Conservation (phyloP, 1,284 basidiomycete genomes). For the Cutaneotrichosporon sp. region DNA sequence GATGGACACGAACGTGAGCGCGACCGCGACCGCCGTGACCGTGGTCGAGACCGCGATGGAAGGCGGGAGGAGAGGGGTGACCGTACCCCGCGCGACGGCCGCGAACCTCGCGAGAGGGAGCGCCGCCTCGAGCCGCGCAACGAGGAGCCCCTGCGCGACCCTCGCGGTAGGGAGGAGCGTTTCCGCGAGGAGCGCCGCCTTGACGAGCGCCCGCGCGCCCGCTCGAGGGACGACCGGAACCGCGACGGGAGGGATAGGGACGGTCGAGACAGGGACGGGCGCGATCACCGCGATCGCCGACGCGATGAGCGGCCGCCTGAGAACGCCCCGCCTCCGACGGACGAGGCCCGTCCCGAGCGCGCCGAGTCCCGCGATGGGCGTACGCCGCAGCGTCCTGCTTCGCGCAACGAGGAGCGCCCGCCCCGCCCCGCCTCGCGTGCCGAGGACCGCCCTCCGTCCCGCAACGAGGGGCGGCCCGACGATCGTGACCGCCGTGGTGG, state of each 20-base stretch:
- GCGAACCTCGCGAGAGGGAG: slow-evolving; percentile 1
- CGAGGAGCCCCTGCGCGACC: slow-evolving; percentile 7
- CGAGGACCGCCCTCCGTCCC: background rate
- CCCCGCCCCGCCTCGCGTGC: background rate
- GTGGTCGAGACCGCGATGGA: slow-evolving; percentile 9
- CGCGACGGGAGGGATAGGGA: background rate
- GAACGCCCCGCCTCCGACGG: background rate
- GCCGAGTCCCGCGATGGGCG: background rate
- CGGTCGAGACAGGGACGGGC: slow-evolving; percentile 2
- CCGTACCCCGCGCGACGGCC: slow-evolving; percentile 7
- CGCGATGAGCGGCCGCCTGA: slow-evolving; percentile 9
- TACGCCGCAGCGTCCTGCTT: background rate
- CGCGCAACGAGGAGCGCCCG: background rate
- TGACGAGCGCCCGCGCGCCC: slow-evolving; percentile 1
- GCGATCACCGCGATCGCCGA: slow-evolving; percentile 6
- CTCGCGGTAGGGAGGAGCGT: background rate
- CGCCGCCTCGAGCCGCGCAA: slow-evolving; percentile 8
- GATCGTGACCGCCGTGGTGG: slow-evolving; percentile 3
- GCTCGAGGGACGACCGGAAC: slow-evolving; percentile 6
- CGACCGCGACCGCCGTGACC: slow-evolving; percentile 9
- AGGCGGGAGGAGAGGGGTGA: background rate
- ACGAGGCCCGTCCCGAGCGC: background rate
- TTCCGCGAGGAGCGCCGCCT: background rate
- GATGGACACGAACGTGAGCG: background rate
- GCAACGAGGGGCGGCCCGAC: background rate